A percentile compares a stretch with the other conserved stretches of the same genome.
These are phyloP conservation scores for Torulaspora indica DNA, from an alignment of 805 yeast genomes.

Conservation along the genomic window DNA sequence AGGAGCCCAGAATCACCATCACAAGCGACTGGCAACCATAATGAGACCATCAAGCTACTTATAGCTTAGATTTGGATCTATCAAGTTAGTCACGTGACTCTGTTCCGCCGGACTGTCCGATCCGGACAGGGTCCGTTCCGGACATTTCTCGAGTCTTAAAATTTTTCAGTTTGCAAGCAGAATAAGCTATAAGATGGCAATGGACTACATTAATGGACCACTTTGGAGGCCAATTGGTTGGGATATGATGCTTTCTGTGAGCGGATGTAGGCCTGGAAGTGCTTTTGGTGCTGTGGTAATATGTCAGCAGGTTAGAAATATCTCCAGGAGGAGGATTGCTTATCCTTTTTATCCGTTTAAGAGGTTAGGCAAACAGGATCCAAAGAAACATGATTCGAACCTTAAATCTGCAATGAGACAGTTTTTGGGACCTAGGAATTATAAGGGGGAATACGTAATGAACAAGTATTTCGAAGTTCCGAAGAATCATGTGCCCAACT, in stretches of 20 bases:
- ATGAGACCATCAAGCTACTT: not conserved
- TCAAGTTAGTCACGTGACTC: not conserved
- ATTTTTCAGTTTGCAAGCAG: not conserved
- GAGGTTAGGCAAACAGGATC: conserved; percentile 40
- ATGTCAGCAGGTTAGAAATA: conserved; percentile 41
- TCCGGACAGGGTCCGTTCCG: not conserved
- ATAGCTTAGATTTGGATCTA: not conserved
- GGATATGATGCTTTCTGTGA: conserved; percentile 9
- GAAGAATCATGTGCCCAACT: conserved; percentile 65
- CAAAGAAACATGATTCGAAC: conserved; percentile 45
- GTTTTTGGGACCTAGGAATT: conserved; percentile 79
- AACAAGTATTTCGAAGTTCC: conserved; percentile 72
- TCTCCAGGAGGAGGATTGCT: conserved; percentile 49
- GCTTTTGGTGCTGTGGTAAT: conserved; percentile 10
- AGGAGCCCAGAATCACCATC: not conserved
- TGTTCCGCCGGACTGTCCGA: too few relatives aligned
- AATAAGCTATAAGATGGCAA: not conserved
- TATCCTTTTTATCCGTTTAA: conserved; percentile 50
- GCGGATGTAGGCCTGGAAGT: conserved; percentile 4
- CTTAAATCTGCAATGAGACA: conserved; percentile 60
- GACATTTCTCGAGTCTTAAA: not conserved
- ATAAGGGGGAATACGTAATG: conserved; percentile 71
- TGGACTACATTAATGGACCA: not conserved
- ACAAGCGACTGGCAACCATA: not conserved
- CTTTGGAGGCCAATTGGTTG: not conserved